phyloP scores from a whole-genome alignment of 108 stramenopile species.

The Cyclotella baltica region DNA sequence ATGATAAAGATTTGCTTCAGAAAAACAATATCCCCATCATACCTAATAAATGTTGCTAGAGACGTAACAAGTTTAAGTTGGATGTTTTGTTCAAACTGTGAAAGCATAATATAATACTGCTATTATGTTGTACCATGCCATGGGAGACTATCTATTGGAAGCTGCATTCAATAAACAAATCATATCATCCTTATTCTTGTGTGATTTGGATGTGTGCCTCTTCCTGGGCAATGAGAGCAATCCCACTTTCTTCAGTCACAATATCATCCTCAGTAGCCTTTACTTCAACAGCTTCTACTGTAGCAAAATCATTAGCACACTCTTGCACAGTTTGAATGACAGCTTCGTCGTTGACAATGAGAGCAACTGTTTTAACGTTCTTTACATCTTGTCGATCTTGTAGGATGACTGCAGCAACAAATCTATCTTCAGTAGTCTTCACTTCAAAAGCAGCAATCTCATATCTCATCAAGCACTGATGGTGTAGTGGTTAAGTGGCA shows the following conservation, averaged over 20 bases:
- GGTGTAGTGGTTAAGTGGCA: too few relatives aligned
- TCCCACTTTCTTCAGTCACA: too few relatives aligned
- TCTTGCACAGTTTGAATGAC: constrained; percentile 73
- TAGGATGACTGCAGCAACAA: constrained; percentile 71
- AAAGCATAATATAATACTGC: too few relatives aligned
- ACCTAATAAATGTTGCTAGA: background rate
- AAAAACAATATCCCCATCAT: background rate
- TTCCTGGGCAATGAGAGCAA: constrained; percentile 3
- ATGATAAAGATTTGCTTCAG: background rate
- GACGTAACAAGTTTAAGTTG: too few relatives aligned
- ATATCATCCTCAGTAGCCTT: background rate
- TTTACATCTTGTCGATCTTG: constrained; percentile 82
- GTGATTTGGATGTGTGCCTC: too few relatives aligned
- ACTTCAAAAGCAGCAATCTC: too few relatives aligned
- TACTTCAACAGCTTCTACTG: constrained; percentile 25
- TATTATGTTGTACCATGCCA: too few relatives aligned
- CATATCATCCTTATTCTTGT: too few relatives aligned
- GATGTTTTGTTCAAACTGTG: too few relatives aligned
- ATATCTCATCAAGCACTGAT: too few relatives aligned
- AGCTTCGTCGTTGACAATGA: constrained; percentile 73
- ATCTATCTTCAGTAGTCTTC: constrained; percentile 2
- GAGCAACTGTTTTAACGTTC: constrained; percentile 86
- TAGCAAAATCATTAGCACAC: constrained; percentile 66
- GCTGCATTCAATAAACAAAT: too few relatives aligned
- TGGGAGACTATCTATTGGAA: too few relatives aligned